Evolutionary conservation across 2,329 filamentous ascomycete genomes (phyloP), one percentile per base, ranked within the genome.

Genomic region (Chaetomium globosum): DNA sequence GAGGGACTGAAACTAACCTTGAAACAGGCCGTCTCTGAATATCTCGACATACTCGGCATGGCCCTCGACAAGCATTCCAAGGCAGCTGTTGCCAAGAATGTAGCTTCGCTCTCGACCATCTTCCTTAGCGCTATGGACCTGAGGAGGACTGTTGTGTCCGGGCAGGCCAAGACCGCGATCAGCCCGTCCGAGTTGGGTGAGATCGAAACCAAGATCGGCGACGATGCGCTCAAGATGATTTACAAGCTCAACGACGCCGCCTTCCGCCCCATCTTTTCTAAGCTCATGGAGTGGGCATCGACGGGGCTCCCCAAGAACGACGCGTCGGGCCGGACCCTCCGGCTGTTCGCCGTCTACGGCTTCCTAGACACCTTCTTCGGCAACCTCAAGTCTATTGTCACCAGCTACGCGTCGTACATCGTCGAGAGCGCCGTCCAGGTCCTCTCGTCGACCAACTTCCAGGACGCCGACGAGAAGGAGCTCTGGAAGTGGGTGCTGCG

Each of bases 211-310:
- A 80, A 82, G 12, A 74, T 91, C 70, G 89, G 92, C 74, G 85
- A 89, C 10, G 87, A 90, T 13, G 86, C 89, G 0, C 85, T 99
- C 65, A 91, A 92, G 77, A 95, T 97, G 88, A 90, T 97, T 61
- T 92, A 96, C 81, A 98, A 98, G 81, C 85, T 99, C 67, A 98
- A 97, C 78, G 95, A 99, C 75, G 89, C 90, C 0, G 87, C 90
- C 0, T 99, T 99, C 86, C 85, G 93, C 13, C 96, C 95, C 0
- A 87, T 99, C 68, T 99, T 98, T 80, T 84, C 88, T 19, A 87
- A 89, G 69, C 80, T 97, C n/a, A 83, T 96, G 54, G 92, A 96
- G 64, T 97, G 93, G 90, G 85, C 90, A 0, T 82, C 81, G 21
- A 79, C 81, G 2, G 83, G 82, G 0, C 77, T 90, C 53, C 79